Evolutionary conservation across 2,329 filamentous ascomycete species (phyloP).

Genomic region (Ceratocystis smalleyi): DNA sequence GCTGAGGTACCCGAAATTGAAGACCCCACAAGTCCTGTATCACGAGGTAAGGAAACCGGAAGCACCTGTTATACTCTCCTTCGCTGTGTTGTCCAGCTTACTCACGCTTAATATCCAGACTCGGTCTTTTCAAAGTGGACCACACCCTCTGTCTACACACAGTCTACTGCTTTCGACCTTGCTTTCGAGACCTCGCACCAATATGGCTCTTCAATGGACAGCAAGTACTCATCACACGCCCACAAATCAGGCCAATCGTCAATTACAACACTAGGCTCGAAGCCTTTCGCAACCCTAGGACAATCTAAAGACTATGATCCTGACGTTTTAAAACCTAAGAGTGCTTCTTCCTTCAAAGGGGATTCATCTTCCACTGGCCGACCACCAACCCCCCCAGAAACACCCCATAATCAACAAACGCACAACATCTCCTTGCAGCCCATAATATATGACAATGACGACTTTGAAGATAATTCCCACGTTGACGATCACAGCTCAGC

Average conservation of each 20-base stretch:
- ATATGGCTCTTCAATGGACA: constrained; percentile 17
- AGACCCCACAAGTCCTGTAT: constrained; percentile 8
- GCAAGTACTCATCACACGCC: constrained; percentile 24
- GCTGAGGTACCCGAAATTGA: constrained; percentile 1
- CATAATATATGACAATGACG: not conserved
- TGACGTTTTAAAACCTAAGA: constrained; percentile 3
- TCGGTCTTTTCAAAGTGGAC: constrained; percentile 13
- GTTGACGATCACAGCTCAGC: not conserved
- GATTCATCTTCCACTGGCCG: not conserved
- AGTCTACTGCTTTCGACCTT: constrained; percentile 11
- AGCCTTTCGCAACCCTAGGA: constrained; percentile 25
- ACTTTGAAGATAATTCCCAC: not conserved
- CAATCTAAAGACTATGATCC: not conserved
- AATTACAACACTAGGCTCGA: constrained; percentile 29
- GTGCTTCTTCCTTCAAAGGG: not conserved
- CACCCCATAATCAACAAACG: constrained; percentile 5
- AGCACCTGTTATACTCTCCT: not conserved
- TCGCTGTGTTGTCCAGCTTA: not conserved
- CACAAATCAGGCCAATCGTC: constrained; percentile 30
- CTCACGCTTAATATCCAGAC: constrained; percentile 7
- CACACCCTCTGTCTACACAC: constrained; percentile 10
- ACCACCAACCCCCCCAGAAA: constrained; percentile 14
- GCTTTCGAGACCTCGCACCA: not conserved
- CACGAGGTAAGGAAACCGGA: not conserved
- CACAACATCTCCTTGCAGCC: not conserved